Evolutionary conservation across 768 basidiomycete genomes (phyloP).

Genomic region (Cubamyces lactineus): DNA sequence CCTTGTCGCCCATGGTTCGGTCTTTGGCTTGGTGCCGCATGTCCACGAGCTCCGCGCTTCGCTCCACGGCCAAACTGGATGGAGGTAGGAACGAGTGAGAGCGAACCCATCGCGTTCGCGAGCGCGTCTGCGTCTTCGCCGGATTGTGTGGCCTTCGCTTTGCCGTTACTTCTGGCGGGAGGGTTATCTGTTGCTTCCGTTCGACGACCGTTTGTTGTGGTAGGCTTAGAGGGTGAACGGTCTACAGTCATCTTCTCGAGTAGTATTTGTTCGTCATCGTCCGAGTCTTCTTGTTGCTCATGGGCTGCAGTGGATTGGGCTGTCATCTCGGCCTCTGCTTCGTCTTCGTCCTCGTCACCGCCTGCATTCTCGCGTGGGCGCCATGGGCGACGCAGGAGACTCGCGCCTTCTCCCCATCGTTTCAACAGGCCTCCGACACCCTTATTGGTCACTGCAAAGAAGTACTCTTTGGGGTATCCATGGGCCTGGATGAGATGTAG

Average conservation of each 20-base stretch:
- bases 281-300: constrained; percentile 12
- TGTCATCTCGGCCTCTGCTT: constrained; percentile 24
- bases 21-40: background rate
- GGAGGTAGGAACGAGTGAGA: constrained; percentile 66
- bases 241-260: constrained; percentile 14
- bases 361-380: constrained; percentile 45
- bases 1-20: constrained; percentile 8
- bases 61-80: constrained; percentile 76
- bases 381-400: constrained; percentile 77
- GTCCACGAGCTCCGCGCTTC: constrained; percentile 18
- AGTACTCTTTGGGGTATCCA: constrained; percentile 86
- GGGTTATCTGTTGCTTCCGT: constrained; percentile 15
- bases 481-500: constrained; percentile 84
- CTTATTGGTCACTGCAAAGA: constrained; percentile 90
- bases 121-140: constrained; percentile 49
- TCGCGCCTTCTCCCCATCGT: constrained; percentile 84
- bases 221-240: constrained; percentile 20
- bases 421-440: constrained; percentile 81
- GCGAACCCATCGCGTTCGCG: constrained; percentile 47
- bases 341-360: constrained; percentile 31
- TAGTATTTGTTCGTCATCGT: constrained; percentile 21
- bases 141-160: background rate
- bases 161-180: constrained; percentile 26
- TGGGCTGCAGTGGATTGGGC: background rate
- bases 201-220: constrained; percentile 11